Evolutionary conservation across 1,139 yeast genomes (phyloP).

Genomic region (Saccharomyces hybrid): DNA sequence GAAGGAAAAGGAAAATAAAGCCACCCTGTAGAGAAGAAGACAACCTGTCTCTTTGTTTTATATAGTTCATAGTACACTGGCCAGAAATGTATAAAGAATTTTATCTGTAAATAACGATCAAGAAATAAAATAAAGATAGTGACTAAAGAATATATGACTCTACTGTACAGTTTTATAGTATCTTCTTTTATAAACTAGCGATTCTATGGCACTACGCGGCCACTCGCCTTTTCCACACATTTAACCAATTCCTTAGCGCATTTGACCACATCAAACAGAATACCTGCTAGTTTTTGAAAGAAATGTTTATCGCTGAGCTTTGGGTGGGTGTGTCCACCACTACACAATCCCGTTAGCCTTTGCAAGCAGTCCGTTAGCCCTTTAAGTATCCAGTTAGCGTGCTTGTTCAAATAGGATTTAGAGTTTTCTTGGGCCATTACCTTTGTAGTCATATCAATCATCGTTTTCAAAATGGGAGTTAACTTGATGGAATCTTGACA

Average conservation of each 20-base stretch:
- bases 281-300: constrained; percentile 83
- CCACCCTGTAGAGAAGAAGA: too few species aligned
- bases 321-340: background rate
- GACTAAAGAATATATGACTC: background rate
- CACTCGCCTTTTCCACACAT: constrained; percentile 85
- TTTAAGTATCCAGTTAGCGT: background rate
- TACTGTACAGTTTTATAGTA: background rate
- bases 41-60: background rate
- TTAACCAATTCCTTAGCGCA: constrained; percentile 91
- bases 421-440: background rate
- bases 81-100: background rate
- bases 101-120: background rate
- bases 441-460: background rate
- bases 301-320: constrained; percentile 53
- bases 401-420: background rate
- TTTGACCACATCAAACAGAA: constrained; percentile 92
- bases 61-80: background rate
- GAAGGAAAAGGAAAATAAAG: background rate
- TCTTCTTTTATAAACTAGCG: background rate
- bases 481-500: background rate
- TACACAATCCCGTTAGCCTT: background rate
- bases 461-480: background rate
- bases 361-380: background rate
- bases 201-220: background rate
- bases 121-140: background rate